phyloP scores from a whole-genome alignment of 352 stramenopile genomes.

The Phytophthora pseudosyringae region DNA sequence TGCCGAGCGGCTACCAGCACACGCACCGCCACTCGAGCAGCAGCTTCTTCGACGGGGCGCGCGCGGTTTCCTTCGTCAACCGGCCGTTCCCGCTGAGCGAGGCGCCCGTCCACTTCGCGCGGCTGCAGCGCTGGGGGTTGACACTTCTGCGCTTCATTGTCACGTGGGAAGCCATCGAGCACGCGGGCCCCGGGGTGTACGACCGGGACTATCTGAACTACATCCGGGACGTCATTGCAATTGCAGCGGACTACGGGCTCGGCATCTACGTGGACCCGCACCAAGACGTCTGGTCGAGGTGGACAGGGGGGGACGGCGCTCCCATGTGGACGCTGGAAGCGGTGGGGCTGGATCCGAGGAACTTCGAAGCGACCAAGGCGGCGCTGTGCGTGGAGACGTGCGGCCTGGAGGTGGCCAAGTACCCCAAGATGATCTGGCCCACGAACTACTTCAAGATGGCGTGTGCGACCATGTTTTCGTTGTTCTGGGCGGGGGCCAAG shows the following conservation, averaged over 20 bases:
- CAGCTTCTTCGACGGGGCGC: constrained; percentile 61
- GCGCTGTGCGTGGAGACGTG: constrained; percentile 79
- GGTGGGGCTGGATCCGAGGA: constrained; percentile 74
- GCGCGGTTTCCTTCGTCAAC: constrained; percentile 68
- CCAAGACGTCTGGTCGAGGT: constrained; percentile 93
- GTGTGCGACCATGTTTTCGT: constrained; percentile 91
- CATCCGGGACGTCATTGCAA: constrained; percentile 63
- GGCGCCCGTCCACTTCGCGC: constrained; percentile 75
- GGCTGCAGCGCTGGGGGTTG: constrained; percentile 85
- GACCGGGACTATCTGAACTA: constrained; percentile 89
- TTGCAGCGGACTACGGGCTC: constrained; percentile 73
- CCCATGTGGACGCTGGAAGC: constrained; percentile 90
- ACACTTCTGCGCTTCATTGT: constrained; percentile 87
- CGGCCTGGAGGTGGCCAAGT: constrained; percentile 41
- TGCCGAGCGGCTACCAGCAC: constrained; percentile 69
- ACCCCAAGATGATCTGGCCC: constrained; percentile 93
- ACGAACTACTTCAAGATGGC: constrained; percentile 93
- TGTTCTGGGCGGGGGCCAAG: constrained; percentile 86
- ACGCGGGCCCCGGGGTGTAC: constrained; percentile 82
- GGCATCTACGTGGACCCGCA: constrained; percentile 91
- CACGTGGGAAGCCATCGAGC: constrained; percentile 93
- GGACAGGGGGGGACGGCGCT: constrained; percentile 89
- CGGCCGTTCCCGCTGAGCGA: constrained; percentile 88
- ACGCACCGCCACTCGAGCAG: constrained; percentile 35
- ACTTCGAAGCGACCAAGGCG: constrained; percentile 79